Base-by-base conservation (phyloP, 2,329 filamentous ascomycete species). In the Paecilomyces fulvus region DNA sequence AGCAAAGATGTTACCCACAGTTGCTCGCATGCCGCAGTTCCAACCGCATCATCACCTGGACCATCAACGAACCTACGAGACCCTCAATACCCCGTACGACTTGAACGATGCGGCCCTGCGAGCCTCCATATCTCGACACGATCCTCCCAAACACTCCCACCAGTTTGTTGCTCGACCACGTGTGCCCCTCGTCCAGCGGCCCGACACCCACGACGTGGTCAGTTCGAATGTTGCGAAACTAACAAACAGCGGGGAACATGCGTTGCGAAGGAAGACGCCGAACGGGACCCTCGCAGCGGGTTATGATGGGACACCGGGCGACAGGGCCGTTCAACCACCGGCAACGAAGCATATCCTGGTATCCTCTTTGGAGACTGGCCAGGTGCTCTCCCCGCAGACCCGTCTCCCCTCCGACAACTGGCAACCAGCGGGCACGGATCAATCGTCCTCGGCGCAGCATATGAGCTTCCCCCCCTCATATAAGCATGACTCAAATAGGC, bases 261-360 rank as follows among this genome's bases (percentile, higher is more conserved):
- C 90, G 64, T 79, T 96, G 56, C 85, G 92, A 62, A 84, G 92
- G 62, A 97, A 97, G 73, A 97, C 92, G 8, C 94, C 92, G 3
- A 92, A 87, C 67, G 94, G 92, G n/a, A 96, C 91, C 37, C 82
- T 97, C 59, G 87, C 92, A 61, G 90, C 89, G 55, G 91, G 90
- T 10, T 96, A 96, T 67, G 92, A 97, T 79, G 90, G 89, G 30
- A 89, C 89, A 4, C 85, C 86, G 1, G 80, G 86, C 21, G 87
- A 90, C 66, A 83, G 87, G 64, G 84, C 81, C 9, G 83, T 86
- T 33, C 88, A 88, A 37, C 87, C 87, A 5, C 89, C 89, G 37
- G 86, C 89, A 1, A 78, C 84, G 51, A 96, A 96, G 73, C 91
- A 96, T 69, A 84, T 96, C 68, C 79, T 94, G 20, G 77, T 95